These are phyloP conservation scores for Fragilariopsis cylindrus DNA, from an alignment of 108 stramenopile genomes.

Conservation along the genomic window DNA sequence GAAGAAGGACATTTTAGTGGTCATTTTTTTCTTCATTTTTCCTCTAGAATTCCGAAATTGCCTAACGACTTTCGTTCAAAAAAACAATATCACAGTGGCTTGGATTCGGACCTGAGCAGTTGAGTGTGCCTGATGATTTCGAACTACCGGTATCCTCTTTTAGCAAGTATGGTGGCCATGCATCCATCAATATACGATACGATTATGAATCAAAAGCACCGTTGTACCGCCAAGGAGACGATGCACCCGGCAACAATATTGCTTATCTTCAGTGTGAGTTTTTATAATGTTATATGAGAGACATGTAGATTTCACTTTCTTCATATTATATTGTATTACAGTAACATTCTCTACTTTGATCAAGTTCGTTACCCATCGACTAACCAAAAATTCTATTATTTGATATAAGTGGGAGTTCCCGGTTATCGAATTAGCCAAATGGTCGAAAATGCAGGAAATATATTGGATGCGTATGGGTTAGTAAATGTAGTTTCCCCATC, in stretches of 20 bases:
- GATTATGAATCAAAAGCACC: slow-evolving; percentile 46
- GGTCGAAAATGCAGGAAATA: slow-evolving; percentile 75
- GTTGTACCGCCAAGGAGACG: slow-evolving; percentile 56
- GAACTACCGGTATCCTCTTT: slow-evolving; percentile 76
- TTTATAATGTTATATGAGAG: not conserved
- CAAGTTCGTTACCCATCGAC: not conserved
- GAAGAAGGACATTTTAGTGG: not conserved
- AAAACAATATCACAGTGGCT: slow-evolving; percentile 52
- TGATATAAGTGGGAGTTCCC: slow-evolving; percentile 65
- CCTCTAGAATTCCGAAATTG: not conserved
- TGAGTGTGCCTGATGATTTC: slow-evolving; percentile 64
- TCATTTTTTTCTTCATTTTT: not conserved
- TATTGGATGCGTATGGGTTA: slow-evolving; percentile 81
- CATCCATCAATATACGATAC: slow-evolving; percentile 73
- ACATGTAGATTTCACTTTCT: not conserved
- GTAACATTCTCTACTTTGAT: no score
- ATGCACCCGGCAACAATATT: slow-evolving; percentile 76
- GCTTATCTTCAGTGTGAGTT: slow-evolving; percentile 63
- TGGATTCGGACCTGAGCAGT: slow-evolving; percentile 81
- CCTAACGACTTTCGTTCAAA: not conserved
- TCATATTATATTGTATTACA: not conserved
- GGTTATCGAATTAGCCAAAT: slow-evolving; percentile 80
- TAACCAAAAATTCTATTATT: not conserved
- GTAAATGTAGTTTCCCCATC: slow-evolving; percentile 80
- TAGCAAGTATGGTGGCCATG: slow-evolving; percentile 77